Percentiles rank a stretch among this genome's conserved stretches.
Evolutionary conservation across 495 filamentous ascomycete genomes (phyloP).

Genomic region (Cercophora newfieldiana): DNA sequence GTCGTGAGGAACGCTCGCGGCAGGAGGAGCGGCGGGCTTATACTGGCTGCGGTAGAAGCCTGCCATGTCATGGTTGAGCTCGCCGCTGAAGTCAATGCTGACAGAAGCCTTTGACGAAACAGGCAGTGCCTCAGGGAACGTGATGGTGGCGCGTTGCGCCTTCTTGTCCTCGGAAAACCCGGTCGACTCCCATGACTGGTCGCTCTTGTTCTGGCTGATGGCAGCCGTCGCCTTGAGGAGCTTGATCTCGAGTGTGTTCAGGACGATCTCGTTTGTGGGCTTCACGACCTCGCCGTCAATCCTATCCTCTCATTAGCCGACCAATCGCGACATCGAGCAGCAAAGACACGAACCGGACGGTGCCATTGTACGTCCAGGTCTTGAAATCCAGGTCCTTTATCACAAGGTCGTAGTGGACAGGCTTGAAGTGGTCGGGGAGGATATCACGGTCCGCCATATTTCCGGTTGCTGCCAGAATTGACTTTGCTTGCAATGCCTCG

Average conservation of each 20-base stretch:
- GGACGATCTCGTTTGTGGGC: slow-evolving; percentile 65
- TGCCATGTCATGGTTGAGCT: slow-evolving; percentile 91
- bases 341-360: slow-evolving; percentile 56
- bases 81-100: slow-evolving; percentile 76
- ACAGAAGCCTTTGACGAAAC: slow-evolving; percentile 61
- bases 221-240: slow-evolving; percentile 54
- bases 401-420: slow-evolving; percentile 80
- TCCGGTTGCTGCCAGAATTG: slow-evolving; percentile 14
- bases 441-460: slow-evolving; percentile 56
- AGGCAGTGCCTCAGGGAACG: slow-evolving; percentile 67
- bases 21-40: slow-evolving; percentile 69
- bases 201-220: slow-evolving; percentile 47
- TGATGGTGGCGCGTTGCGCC: slow-evolving; percentile 73
- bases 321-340: background rate
- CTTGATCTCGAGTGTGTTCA: slow-evolving; percentile 70
- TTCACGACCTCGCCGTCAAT: slow-evolving; percentile 60
- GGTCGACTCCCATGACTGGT: slow-evolving; percentile 57
- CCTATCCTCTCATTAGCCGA: slow-evolving; percentile 23
- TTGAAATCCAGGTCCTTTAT: slow-evolving; percentile 75
- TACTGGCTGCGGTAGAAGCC: slow-evolving; percentile 97
- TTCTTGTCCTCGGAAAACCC: slow-evolving; percentile 76
- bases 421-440: slow-evolving; percentile 67
- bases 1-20: slow-evolving; percentile 72
- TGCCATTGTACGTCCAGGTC: slow-evolving; percentile 81
- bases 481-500: slow-evolving; percentile 19